Conservation (phyloP, 495 filamentous ascomycete species). For the Aspergillus avenaceus region DNA sequence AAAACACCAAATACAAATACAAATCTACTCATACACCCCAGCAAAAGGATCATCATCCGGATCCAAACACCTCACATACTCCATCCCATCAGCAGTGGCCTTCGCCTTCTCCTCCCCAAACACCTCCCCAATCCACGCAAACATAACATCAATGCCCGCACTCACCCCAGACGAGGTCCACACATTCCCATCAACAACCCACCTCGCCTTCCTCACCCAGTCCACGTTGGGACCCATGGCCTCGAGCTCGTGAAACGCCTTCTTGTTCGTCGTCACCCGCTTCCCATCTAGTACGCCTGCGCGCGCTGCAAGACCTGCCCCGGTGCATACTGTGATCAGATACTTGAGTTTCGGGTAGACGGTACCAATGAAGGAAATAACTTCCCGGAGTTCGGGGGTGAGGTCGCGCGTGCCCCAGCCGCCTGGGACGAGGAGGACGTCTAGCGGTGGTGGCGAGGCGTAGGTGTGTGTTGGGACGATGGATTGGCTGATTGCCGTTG, state of each 20-base stretch:
- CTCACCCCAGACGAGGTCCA: slow-evolving; percentile 62
- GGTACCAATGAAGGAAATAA: slow-evolving; percentile 42
- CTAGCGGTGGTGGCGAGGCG: slow-evolving; percentile 33
- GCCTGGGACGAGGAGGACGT: slow-evolving; percentile 65
- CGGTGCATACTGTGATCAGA: slow-evolving; percentile 61
- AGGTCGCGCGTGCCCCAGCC: slow-evolving; percentile 48
- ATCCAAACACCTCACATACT: neutral
- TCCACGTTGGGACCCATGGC: slow-evolving; percentile 39
- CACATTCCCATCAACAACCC: slow-evolving; percentile 62
- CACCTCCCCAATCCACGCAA: slow-evolving; percentile 11
- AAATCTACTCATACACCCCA: neutral
- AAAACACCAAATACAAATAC: no score
- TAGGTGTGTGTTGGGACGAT: slow-evolving; percentile 64
- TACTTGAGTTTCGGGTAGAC: slow-evolving; percentile 46
- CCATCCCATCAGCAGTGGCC: neutral
- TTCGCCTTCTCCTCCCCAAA: slow-evolving; percentile 6
- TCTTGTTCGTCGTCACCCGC: slow-evolving; percentile 51
- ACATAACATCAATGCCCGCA: slow-evolving; percentile 61
- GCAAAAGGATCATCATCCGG: neutral
- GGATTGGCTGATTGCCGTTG: slow-evolving; percentile 28
- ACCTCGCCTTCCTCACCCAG: slow-evolving; percentile 61
- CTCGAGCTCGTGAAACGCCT: slow-evolving; percentile 21
- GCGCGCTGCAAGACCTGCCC: slow-evolving; percentile 45
- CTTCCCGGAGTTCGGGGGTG: slow-evolving; percentile 13
- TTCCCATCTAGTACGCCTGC: slow-evolving; percentile 56